Evolutionary conservation across 106 monocot genomes (phyloP), one percentile per base, ranked within the genome.

Genomic region (Cymbidium sinense): DNA sequence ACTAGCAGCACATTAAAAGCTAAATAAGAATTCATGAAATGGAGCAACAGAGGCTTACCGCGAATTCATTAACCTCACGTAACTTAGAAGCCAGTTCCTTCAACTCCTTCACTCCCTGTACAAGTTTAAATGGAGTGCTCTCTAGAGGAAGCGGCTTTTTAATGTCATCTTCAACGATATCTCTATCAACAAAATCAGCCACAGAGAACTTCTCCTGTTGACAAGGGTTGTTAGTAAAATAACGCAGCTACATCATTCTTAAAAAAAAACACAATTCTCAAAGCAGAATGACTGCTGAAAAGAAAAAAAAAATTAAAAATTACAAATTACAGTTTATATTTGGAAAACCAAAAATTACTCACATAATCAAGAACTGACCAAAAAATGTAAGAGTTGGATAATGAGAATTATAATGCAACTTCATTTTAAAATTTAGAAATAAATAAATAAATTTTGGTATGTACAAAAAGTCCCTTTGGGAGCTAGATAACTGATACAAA

Each of bases 41-140:
- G 39, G 11, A 29, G 20, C 18, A 30, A 20, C 2, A 25, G 54
- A 43, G 36, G 82, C 99, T 89, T 41, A 99, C 95, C 31, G 99
- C 92, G 93, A 99, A 99, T 88, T 99, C 99, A 83, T 85, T 77
- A 34, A 78, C 87, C 82, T 44, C 70, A 19, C 83, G 89, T 70
- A 99, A 86, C 75, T 91, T 99, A 34, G 86, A 54, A 82, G 85
- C 88, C 73, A 99, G 47, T 64, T 90, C 89, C 76, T 89, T 90
- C 71, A 99, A 84, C 21, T 85, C 99, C 50, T 87, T 91, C 75
- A 91, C 85, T 54, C 70, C 87, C 35, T 91, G 86, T 52, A 99
- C 95, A 73, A 95, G 84, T 47, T 86, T 89, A 86, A 95, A 99
- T 75, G 95, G 99, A 10, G 99, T 99, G 21, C 71, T 79, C 64